Percentiles rank a stretch among this genome's conserved stretches.
phyloP scores from a whole-genome alignment of 192 early-diverging fungal genomes.

The Kappamyces sp. region DNA sequence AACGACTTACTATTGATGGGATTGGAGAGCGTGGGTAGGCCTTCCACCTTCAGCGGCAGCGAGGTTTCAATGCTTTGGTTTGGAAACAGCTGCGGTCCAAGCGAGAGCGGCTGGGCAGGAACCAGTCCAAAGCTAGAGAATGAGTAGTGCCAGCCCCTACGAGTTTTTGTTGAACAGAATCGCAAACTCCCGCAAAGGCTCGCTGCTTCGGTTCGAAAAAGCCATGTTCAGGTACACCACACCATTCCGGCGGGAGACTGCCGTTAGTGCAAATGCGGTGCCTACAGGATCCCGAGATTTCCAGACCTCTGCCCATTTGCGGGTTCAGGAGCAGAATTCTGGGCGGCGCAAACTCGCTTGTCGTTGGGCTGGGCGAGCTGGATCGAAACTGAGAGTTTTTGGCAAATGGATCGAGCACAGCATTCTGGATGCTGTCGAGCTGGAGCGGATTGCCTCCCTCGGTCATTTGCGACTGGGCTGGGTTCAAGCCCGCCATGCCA shows the following conservation, averaged over 20 bases:
- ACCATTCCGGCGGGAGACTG: conserved; percentile 52
- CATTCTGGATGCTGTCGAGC: not conserved
- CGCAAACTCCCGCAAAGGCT: conserved; percentile 56
- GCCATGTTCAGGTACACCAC: conserved; percentile 57
- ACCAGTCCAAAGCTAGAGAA: conserved; percentile 48
- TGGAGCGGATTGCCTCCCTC: not conserved
- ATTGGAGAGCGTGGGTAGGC: conserved; percentile 35
- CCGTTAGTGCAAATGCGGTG: not conserved
- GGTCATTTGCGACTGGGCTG: too few relatives aligned
- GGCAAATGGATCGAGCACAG: conserved; percentile 33
- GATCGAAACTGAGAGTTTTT: conserved; percentile 17
- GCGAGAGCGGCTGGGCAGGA: conserved; percentile 40
- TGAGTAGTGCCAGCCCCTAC: conserved; percentile 21
- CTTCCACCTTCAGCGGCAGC: conserved; percentile 46
- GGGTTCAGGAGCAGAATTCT: conserved; percentile 6
- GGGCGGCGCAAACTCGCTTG: conserved; percentile 13
- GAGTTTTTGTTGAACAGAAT: conserved; percentile 77
- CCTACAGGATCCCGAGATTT: conserved; percentile 48
- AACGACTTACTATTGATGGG: conserved; percentile 44
- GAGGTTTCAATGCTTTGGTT: conserved; percentile 36
- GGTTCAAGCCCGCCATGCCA: too few relatives aligned
- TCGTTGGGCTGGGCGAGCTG: not conserved
- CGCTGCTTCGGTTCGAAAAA: conserved; percentile 48
- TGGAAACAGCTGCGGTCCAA: conserved; percentile 34
- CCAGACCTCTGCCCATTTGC: conserved; percentile 27